Base-by-base conservation (phyloP, 176 grass and related monocot species). In the Alopecurus myosuroides region DNA sequence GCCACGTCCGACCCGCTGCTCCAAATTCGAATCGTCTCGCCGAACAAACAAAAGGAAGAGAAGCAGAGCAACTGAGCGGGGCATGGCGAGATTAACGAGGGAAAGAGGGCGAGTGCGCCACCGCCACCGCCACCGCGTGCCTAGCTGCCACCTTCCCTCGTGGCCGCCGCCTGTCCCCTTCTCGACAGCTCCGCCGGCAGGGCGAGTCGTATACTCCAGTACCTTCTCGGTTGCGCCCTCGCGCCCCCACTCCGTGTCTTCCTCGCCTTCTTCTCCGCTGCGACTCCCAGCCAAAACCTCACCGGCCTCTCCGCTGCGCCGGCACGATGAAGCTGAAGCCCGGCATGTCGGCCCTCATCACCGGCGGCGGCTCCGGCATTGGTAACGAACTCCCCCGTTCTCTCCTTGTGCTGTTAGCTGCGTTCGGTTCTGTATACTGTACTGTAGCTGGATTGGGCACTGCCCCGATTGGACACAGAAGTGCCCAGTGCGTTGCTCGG, bases 341-440 rank as follows among this genome's bases (percentile, higher is more conserved):
- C 61, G 89, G 95, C 77, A 82, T 98, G 93, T 95, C 95, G n/a
- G 95, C 91, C 35, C 80, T 98, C 60, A 89, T 98, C 77, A 98
- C 95, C 28, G 95, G 95, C 61, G 95, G 89, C 28, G 93, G 85
- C 44, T 92, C 93, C 70, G 95, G 95, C 69, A 95, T 98, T 22
- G 95, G 95, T 95, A 92, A 83, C 36, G 8, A 33, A 28, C 13
- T 20, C 35, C 57, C 49, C 7, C 3, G 39, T 7, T 15, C 18
- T 50, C 67, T 7, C 68, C 12, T 39, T 42, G 36, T 26, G 26
- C 9, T 49, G 70, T 29, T 31, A 9, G 48, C 14, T 0, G 72
- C 7, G 33, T 37, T 77, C 51, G n/a, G 61, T 23, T 55, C 23
- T 63, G 15, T 42, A 4, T 13, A 60, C 11, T 60, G 23, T 60